Evolutionary conservation across 2,329 filamentous ascomycete genomes (phyloP).

Genomic region (Colletotrichum zoysiae): DNA sequence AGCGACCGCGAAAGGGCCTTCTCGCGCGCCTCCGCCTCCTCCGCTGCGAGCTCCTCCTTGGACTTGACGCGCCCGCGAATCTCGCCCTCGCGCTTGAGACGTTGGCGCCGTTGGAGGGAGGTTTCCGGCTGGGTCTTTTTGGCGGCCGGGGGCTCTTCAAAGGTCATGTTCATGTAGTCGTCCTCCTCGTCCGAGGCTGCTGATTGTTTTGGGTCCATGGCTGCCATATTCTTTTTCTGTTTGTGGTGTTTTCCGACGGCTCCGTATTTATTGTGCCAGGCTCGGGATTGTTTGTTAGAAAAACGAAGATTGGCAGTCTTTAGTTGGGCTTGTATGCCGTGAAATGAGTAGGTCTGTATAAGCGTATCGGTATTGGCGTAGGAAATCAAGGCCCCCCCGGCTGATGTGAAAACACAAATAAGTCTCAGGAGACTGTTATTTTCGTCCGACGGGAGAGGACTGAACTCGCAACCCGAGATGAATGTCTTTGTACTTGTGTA

Average conservation of each 20-base stretch:
- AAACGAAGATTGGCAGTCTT: not conserved
- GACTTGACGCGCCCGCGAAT: constrained; percentile 78
- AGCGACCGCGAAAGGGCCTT: constrained; percentile 81
- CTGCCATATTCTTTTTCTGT: not conserved
- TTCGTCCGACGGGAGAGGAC: too few relatives aligned
- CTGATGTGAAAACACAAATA: not conserved
- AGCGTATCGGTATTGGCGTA: not conserved
- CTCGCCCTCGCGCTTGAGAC: constrained; percentile 73
- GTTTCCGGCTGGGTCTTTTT: constrained; percentile 61
- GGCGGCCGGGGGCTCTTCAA: constrained; percentile 73
- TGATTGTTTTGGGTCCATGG: constrained; percentile 25
- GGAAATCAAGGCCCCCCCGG: not conserved
- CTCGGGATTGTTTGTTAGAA: too few relatives aligned
- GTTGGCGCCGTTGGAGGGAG: constrained; percentile 66
- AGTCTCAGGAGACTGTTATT: not conserved
- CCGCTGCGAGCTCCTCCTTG: constrained; percentile 84
- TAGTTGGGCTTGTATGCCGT: not conserved
- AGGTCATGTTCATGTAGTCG: constrained; percentile 98
- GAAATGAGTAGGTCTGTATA: not conserved
- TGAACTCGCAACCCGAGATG: too few relatives aligned
- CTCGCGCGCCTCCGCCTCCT: constrained; percentile 79
- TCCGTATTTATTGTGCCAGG: not conserved
- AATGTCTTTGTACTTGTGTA: not conserved
- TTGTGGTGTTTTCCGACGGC: not conserved
- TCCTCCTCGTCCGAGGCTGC: constrained; percentile 72